Percentiles rank a stretch among this genome's conserved stretches.
These are phyloP conservation scores for Corymbia maculata DNA, from an alignment of 345 rosid genomes.

Conservation along the genomic window DNA sequence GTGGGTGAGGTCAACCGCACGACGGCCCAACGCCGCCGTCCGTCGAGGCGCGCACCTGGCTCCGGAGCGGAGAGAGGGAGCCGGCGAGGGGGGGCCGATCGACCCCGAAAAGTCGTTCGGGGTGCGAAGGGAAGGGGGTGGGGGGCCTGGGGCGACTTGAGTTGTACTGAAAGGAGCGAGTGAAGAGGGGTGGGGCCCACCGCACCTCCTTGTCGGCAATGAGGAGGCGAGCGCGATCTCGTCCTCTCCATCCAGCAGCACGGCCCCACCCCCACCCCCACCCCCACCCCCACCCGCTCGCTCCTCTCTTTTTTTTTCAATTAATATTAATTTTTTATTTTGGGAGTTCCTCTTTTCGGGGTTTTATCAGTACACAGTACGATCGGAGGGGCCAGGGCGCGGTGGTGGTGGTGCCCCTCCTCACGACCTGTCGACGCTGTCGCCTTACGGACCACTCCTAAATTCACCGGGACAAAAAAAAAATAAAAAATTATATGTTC, in stretches of 20 bases:
- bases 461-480: not conserved
- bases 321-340: not conserved
- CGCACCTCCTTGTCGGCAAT: slow-evolving; percentile 27
- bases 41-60: not conserved
- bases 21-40: not conserved
- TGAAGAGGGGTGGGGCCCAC: slow-evolving; percentile 1
- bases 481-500: not conserved
- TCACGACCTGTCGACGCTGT: not conserved
- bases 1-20: not conserved
- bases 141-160: not conserved
- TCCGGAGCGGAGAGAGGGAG: not conserved
- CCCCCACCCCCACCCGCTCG: not conserved
- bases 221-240: slow-evolving; percentile 26
- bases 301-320: not conserved
- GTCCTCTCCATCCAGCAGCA: slow-evolving; percentile 3
- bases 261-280: not conserved
- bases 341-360: not conserved
- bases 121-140: no score
- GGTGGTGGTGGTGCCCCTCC: not conserved
- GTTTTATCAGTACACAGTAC: not conserved
- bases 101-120: not conserved
- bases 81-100: not conserved
- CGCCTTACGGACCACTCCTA: not conserved
- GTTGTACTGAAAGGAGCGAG: not conserved
- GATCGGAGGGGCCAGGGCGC: not conserved